A percentile compares a stretch with the other conserved stretches of the same genome.
Conservation (phyloP, 495 filamentous ascomycete genomes). For the Collariella sp. region DNA sequence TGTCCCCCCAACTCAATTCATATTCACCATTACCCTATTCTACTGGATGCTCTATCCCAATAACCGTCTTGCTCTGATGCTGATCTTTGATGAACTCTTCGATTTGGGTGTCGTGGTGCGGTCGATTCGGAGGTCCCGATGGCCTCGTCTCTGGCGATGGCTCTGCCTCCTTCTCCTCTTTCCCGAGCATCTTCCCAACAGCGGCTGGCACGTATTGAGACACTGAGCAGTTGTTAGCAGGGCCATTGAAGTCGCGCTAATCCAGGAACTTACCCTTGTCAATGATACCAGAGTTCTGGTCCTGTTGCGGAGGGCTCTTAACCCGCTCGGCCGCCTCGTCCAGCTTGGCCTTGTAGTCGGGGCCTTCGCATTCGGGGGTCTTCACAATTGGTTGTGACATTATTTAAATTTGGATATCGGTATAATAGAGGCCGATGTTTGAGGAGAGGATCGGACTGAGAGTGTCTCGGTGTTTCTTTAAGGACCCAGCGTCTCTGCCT, state of each 20-base stretch:
- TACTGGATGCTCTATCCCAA: background rate
- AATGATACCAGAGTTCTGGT: slow-evolving; percentile 8
- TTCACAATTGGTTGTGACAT: background rate
- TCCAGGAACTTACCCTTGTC: slow-evolving; percentile 20
- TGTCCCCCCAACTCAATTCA: background rate
- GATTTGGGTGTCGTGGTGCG: slow-evolving; percentile 27
- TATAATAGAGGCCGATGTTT: no score
- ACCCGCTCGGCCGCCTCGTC: slow-evolving; percentile 19
- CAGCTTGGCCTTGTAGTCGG: slow-evolving; percentile 23
- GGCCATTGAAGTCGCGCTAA: no score
- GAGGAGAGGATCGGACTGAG: no score
- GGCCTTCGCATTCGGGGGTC: background rate
- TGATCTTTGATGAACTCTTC: slow-evolving; percentile 32
- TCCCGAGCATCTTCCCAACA: slow-evolving; percentile 19
- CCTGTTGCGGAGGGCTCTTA: background rate
- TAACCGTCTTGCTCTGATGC: slow-evolving; percentile 23
- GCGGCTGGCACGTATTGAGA: slow-evolving; percentile 21
- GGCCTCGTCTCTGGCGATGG: background rate
- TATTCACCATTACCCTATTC: background rate
- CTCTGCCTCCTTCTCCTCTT: background rate
- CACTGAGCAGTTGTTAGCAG: no score
- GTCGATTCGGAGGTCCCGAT: slow-evolving; percentile 24
- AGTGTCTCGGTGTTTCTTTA: no score
- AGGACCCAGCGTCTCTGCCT: no score
- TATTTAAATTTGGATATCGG: background rate